A percentile compares a stretch with the other conserved stretches of the same genome.
phyloP scores from a whole-genome alignment of 306 rosid species.

The Vigna nakashimae region DNA sequence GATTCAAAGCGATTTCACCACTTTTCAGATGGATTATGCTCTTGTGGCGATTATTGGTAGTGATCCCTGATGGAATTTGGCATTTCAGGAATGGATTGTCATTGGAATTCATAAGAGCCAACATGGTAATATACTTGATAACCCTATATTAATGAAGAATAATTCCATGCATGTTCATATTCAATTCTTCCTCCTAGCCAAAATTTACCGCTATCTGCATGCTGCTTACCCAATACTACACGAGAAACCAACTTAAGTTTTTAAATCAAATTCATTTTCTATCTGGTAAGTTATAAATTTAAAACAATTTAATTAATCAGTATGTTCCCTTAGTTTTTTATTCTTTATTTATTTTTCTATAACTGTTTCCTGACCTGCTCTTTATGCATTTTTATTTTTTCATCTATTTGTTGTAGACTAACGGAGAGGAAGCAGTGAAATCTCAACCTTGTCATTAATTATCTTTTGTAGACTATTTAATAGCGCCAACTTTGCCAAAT shows the following conservation, averaged over 20 bases:
- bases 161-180: constrained; percentile 18
- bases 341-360: neutral
- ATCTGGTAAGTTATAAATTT: neutral
- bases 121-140: neutral
- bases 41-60: constrained; percentile 86
- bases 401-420: too few relatives aligned
- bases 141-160: neutral
- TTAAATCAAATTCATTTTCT: constrained; percentile 28
- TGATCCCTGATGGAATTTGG: neutral
- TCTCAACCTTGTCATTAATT: neutral
- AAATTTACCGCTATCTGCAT: neutral
- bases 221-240: neutral
- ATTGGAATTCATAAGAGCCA: neutral
- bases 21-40: constrained; percentile 64
- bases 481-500: neutral
- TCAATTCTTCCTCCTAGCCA: constrained; percentile 4
- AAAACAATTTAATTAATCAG: neutral
- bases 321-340: neutral
- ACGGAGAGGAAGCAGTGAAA: neutral
- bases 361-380: neutral
- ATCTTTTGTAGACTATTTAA: neutral
- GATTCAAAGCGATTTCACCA: constrained; percentile 86
- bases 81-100: neutral
- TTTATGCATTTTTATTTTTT: neutral
- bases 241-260: constrained; percentile 11